Conservation (phyloP, 1,139 yeast genomes). For the Yamadazyma buinensis region DNA sequence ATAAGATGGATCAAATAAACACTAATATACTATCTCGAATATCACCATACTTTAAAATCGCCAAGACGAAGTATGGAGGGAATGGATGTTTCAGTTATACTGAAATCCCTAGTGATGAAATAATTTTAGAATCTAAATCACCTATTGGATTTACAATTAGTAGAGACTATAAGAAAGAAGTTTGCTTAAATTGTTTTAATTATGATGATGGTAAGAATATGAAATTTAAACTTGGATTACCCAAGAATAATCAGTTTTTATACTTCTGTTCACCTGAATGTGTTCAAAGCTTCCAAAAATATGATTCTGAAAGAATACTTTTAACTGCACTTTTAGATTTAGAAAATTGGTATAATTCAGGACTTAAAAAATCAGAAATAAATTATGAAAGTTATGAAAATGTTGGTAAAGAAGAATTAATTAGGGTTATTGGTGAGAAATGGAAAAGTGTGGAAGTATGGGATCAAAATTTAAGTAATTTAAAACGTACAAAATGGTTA, state of each 20-base stretch:
- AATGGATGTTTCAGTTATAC: conserved; percentile 58
- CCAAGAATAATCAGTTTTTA: conserved; percentile 12
- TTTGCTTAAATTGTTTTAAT: conserved; percentile 53
- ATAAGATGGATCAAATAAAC: conserved; percentile 4
- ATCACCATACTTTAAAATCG: conserved; percentile 34
- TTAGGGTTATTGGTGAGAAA: conserved; percentile 17
- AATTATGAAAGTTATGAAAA: conserved; percentile 14
- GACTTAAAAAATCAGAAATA: conserved; percentile 20
- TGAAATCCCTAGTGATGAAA: conserved; percentile 38
- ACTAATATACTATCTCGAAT: conserved; percentile 11
- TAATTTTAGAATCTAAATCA: conserved; percentile 33
- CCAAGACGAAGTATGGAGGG: conserved; percentile 52
- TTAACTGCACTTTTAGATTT: conserved; percentile 22
- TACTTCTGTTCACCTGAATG: conserved; percentile 58
- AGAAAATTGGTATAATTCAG: conserved; percentile 24
- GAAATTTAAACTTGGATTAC: conserved; percentile 29
- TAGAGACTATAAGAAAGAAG: conserved; percentile 61
- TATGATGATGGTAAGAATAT: conserved; percentile 49
- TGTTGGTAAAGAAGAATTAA: conserved; percentile 13
- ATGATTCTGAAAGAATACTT: conserved; percentile 21
- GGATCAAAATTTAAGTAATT: conserved; percentile 26
- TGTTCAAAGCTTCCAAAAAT: conserved; percentile 24
- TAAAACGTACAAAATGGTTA: conserved; percentile 27
- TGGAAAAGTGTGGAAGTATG: conserved; percentile 33
- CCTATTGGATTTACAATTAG: conserved; percentile 49